phyloP scores from a whole-genome alignment of 177 flowering plant species.

The Telopea speciosissima region DNA sequence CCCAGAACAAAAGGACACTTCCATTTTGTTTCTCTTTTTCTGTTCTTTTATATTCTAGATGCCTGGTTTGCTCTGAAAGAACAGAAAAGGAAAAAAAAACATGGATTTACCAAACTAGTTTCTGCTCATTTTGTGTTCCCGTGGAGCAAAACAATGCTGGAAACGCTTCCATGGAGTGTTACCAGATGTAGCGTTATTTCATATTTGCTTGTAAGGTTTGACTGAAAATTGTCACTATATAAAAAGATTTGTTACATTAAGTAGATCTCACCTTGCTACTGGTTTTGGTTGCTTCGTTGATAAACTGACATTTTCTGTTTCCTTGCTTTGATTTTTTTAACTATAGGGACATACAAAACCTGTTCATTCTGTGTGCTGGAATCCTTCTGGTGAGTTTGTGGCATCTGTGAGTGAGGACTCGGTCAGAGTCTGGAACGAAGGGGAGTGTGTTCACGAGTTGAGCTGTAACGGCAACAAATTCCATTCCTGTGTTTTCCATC shows the following conservation, averaged over 20 bases:
- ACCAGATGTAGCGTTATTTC: too few species aligned
- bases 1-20: too few species aligned
- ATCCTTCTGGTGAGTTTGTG: conserved; percentile 42
- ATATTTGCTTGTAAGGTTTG: not conserved
- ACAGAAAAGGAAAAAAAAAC: too few species aligned
- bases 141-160: too few species aligned
- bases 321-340: not conserved
- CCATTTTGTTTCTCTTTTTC: too few species aligned
- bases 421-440: conserved; percentile 50
- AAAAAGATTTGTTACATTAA: not conserved
- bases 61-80: too few species aligned
- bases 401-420: conserved; percentile 56
- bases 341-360: conserved; percentile 42
- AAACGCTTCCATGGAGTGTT: too few species aligned
- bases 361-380: conserved; percentile 52
- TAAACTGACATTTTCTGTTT: not conserved
- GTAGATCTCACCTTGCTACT: not conserved
- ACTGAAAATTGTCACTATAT: not conserved
- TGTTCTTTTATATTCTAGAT: too few species aligned
- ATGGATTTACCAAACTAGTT: too few species aligned
- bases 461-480: conserved; percentile 36
- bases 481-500: conserved; percentile 52
- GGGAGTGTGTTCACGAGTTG: conserved; percentile 49
- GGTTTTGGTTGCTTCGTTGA: not conserved
- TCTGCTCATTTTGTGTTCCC: too few species aligned